phyloP scores from a whole-genome alignment of 1,284 basidiomycete genomes.

The Irpex sp. region DNA sequence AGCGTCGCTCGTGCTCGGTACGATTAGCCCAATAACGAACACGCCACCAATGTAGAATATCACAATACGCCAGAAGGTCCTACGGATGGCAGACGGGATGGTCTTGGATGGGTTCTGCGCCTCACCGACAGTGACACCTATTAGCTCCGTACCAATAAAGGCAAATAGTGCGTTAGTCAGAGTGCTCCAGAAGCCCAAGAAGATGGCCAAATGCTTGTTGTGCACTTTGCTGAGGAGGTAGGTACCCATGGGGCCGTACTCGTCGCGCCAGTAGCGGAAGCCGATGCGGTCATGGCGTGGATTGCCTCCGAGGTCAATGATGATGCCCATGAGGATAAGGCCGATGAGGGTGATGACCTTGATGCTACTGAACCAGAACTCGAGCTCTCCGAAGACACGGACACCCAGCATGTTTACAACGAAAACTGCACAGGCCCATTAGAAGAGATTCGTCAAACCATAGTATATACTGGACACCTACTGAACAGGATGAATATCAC shows the following conservation, averaged over 20 bases:
- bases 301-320: slow-evolving; percentile 57
- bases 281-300: slow-evolving; percentile 52
- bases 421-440: slow-evolving; percentile 35
- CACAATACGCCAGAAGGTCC: slow-evolving; percentile 54
- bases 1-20: slow-evolving; percentile 33
- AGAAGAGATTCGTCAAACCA: neutral
- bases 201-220: slow-evolving; percentile 42
- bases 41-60: slow-evolving; percentile 73
- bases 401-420: slow-evolving; percentile 53
- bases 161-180: slow-evolving; percentile 46
- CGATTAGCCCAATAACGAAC: slow-evolving; percentile 68
- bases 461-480: slow-evolving; percentile 26
- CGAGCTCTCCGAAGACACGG: slow-evolving; percentile 53
- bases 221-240: slow-evolving; percentile 43
- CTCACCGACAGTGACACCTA: slow-evolving; percentile 41
- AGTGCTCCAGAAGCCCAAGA: slow-evolving; percentile 62
- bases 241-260: slow-evolving; percentile 32
- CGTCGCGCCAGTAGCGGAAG: slow-evolving; percentile 49
- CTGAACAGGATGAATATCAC: slow-evolving; percentile 56
- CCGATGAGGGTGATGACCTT: slow-evolving; percentile 39
- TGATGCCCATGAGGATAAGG: slow-evolving; percentile 48
- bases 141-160: slow-evolving; percentile 58
- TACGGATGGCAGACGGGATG: slow-evolving; percentile 52
- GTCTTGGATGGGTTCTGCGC: slow-evolving; percentile 55
- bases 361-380: slow-evolving; percentile 42